Evolutionary conservation across 305 asterid genomes (phyloP).

Genomic region (Fraxinus sp.): DNA sequence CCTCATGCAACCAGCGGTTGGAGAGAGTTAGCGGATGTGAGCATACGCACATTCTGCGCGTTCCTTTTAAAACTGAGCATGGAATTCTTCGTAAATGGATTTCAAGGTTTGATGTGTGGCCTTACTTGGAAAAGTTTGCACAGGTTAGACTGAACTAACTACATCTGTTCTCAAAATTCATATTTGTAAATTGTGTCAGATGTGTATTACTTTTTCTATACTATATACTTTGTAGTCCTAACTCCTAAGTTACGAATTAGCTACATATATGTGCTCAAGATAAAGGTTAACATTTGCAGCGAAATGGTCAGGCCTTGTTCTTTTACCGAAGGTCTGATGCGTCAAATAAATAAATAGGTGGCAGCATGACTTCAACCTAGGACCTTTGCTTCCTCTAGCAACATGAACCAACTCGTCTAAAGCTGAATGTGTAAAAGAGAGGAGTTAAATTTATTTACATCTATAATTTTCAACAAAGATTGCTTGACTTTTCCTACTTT

Average conservation of each 20-base stretch:
- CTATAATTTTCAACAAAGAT: background rate
- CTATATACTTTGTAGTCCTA: background rate
- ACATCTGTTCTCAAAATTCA: background rate
- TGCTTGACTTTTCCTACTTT: background rate
- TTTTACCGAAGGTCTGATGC: background rate
- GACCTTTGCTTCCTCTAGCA: background rate
- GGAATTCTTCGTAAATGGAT: conserved; percentile 93
- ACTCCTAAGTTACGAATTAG: background rate
- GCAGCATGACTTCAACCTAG: background rate
- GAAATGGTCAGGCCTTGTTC: background rate
- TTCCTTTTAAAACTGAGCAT: conserved; percentile 80
- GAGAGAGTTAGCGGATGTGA: conserved; percentile 86
- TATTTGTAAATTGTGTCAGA: background rate
- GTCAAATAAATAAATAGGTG: background rate
- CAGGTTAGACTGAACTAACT: conserved; percentile 48
- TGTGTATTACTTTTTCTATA: background rate
- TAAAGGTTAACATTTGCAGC: background rate
- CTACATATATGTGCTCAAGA: background rate
- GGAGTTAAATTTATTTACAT: background rate
- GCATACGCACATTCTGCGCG: conserved; percentile 80
- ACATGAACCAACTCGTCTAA: background rate
- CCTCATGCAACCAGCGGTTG: conserved; percentile 90
- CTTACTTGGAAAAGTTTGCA: conserved; percentile 85
- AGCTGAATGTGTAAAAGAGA: background rate
- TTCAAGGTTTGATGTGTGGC: conserved; percentile 98